Evolutionary conservation across 2,329 filamentous ascomycete genomes (phyloP).

Genomic region (Trichoderma arundinaceum): DNA sequence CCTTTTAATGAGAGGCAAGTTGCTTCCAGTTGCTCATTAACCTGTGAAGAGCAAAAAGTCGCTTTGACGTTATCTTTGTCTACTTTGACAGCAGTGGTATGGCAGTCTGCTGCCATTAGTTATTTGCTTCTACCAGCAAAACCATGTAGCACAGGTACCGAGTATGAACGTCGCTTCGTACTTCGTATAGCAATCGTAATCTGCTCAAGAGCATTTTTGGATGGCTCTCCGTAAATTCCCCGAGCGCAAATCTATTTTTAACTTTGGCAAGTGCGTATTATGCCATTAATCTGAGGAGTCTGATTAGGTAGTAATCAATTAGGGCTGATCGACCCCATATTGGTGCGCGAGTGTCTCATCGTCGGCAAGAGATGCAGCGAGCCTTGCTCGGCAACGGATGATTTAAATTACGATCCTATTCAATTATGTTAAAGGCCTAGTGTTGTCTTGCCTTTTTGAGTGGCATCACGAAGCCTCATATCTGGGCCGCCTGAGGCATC

Average conservation of each 20-base stretch:
- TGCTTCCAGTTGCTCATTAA: not conserved
- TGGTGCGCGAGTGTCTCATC: not conserved
- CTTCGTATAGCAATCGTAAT: not conserved
- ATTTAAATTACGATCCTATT: not conserved
- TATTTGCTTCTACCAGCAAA: too few relatives aligned
- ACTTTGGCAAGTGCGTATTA: not conserved
- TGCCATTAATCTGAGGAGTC: too few relatives aligned
- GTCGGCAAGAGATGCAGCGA: slow-evolving; percentile 16
- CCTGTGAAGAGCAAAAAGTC: not conserved
- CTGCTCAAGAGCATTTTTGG: not conserved
- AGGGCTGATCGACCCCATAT: not conserved
- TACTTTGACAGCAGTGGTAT: too few relatives aligned
- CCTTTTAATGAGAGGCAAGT: not conserved
- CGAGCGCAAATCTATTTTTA: slow-evolving; percentile 1
- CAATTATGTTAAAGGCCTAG: not conserved
- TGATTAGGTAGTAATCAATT: not conserved
- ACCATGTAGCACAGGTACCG: not conserved
- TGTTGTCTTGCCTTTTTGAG: not conserved
- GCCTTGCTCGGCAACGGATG: not conserved
- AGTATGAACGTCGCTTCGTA: not conserved
- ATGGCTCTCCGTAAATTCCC: not conserved
- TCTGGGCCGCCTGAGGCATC: not conserved
- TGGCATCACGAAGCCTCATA: not conserved
- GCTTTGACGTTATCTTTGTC: too few relatives aligned
- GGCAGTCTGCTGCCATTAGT: not conserved